These are phyloP conservation scores for Suillus decipiens DNA, from an alignment of 768 basidiomycete genomes.

Conservation along the genomic window DNA sequence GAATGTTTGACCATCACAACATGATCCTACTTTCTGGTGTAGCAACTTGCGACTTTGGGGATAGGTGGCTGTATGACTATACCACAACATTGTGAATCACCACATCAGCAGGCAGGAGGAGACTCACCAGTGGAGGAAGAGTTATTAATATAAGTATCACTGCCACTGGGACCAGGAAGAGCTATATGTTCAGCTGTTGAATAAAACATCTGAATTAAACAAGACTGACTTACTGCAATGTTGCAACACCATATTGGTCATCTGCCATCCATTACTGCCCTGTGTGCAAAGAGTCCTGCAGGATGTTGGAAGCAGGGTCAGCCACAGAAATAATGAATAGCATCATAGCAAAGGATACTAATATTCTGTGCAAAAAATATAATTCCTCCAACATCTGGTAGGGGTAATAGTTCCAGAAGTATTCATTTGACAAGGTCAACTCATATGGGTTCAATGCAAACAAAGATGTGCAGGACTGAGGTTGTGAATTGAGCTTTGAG, in stretches of 20 bases:
- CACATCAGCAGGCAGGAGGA: neutral
- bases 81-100: neutral
- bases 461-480: neutral
- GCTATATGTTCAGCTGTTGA: neutral
- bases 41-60: neutral
- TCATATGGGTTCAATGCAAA: neutral
- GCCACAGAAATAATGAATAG: neutral
- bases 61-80: neutral
- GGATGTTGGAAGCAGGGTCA: neutral
- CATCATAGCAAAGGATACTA: neutral
- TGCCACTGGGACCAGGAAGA: neutral
- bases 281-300: neutral
- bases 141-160: neutral
- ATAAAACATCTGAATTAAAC: neutral
- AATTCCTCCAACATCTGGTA: neutral
- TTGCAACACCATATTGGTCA: neutral
- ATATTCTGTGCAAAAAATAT: neutral
- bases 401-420: neutral
- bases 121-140: conserved; percentile 2
- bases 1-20: too few relatives aligned
- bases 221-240: neutral
- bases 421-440: too few relatives aligned
- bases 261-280: neutral
- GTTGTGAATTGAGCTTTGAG: neutral
- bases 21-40: neutral